Conservation (phyloP, 306 rosid genomes). For the Trifolium dubium region DNA sequence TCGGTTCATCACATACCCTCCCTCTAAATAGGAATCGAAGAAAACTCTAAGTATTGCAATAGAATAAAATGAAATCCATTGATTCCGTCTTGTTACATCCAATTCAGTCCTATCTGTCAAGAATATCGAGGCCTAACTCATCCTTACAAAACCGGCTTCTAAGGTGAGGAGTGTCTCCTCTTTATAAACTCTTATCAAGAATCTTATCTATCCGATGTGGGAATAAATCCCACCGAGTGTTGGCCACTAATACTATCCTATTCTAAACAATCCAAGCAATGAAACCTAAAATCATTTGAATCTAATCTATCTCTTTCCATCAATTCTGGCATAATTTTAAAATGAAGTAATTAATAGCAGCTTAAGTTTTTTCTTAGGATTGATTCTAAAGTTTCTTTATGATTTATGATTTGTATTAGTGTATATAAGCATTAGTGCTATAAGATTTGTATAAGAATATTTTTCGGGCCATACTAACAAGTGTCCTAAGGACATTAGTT, state of each 20-base stretch:
- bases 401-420: neutral
- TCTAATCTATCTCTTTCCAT: neutral
- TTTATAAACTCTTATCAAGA: too few relatives aligned
- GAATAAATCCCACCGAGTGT: too few relatives aligned
- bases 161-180: too few relatives aligned
- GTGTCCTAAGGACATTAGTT: too few relatives aligned
- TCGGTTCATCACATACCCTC: neutral
- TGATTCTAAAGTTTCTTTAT: neutral
- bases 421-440: neutral
- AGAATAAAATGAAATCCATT: neutral
- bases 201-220: too few relatives aligned
- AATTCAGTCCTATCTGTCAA: neutral
- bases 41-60: neutral
- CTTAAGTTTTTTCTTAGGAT: neutral
- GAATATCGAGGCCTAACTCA: too few relatives aligned
- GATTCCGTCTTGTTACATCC: neutral
- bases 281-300: neutral
- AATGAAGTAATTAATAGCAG: neutral
- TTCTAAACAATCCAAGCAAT: neutral
- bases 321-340: neutral
- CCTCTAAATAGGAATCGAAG: neutral
- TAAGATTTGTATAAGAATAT: neutral
- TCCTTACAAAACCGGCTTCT: too few relatives aligned
- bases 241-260: too few relatives aligned
- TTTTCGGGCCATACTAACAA: too few relatives aligned